Evolutionary conservation across 208 protist species (phyloP), one percentile per base, ranked within the genome.

Genomic region (Trypanosoma mega): DNA sequence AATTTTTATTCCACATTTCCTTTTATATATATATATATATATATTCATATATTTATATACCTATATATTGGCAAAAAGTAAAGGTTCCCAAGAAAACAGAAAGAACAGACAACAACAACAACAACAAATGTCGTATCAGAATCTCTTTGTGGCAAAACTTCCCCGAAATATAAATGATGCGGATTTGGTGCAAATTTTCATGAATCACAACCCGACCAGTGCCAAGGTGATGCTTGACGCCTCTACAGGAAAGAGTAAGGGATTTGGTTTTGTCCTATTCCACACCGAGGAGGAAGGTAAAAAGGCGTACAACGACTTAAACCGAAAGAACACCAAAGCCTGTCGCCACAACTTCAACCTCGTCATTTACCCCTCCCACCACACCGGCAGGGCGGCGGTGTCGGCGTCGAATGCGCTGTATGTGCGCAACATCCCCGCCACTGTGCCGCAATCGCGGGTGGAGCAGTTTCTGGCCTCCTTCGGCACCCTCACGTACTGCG

Each of bases 191-290:
- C 72, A 96, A 26, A 76, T 97, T 9, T 93, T 97, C 34, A 26
- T 39, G 2, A 39, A 85, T 41, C 97, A 96, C 65, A 23, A 79
- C 24, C 91, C 98, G 26, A 94, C 82, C 21, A 80, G 80, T 51
- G 77, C 94, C 1, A 86, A 98, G 27, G 86, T 97, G n/a, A 81
- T 87, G 73, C 75, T 97, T 18, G 85, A 90, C 27, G 79, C 96
- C 0, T 93, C 90, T 26, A 93, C 85, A 8, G 93, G 93, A 20
- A 93, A 89, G 44, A 94, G 82, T 50, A 87, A 92, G 50, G 92
- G 97, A 27, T 99, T 98, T 69, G 98, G 96, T 47, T 99, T 99
- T 65, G 96, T 98, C 27, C 93, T 97, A 57, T 99, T 98, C 67
- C 77, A 89, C 14, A 80, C 71, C 0, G 76, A 93, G 49, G 95